Base-by-base conservation (phyloP, 306 rosid genomes). In the Sesbania bispinosa region DNA sequence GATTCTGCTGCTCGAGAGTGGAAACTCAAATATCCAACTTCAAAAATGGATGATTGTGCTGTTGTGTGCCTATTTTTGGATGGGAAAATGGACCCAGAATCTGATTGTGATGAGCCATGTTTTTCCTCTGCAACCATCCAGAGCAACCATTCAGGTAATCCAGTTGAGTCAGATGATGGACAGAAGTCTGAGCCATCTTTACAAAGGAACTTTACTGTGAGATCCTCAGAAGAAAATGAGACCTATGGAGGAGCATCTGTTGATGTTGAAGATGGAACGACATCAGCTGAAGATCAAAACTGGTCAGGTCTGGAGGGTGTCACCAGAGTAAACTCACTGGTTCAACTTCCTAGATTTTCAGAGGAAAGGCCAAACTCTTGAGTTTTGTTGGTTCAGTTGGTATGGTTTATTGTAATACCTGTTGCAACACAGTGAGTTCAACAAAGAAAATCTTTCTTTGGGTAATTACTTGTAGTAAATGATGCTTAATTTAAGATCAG, bases 41-140 rank as follows among this genome's bases (percentile, higher is more conserved):
- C 99, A 1, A 94, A 86, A 81, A 89, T 94, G 97, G 99, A 94
- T 61, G 99, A 94, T 43, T 94, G 99, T 79, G 97, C 97, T 32
- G 97, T 94, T 5, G 96, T 91, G 20, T 94, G 99, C 80, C 63
- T 94, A 15, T 94, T 87, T 74, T 70, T 94, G 83, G 97, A 94
- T 57, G 90, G 96, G 48, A 94, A 85, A 84, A 94, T 94, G 96
- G 96, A 91, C 69, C 67, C 84, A 0, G 99, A 94, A 86, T 89
- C 97, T 3, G 97, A 94, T 57, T 83, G 81, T 35, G 97, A 94
- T 2, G 99, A 94, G 24, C 97, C 80, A 63, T 87, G 86, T 58
- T 86, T 69, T 67, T 94, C 95, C 54, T 89, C 99, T 24, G 98
- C 93, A 35, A 84, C 89, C 61, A 71, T 86, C 57, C 96, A 80